Conservation (phyloP, 1,284 basidiomycete species). For the Rhodotorula glutinis region DNA sequence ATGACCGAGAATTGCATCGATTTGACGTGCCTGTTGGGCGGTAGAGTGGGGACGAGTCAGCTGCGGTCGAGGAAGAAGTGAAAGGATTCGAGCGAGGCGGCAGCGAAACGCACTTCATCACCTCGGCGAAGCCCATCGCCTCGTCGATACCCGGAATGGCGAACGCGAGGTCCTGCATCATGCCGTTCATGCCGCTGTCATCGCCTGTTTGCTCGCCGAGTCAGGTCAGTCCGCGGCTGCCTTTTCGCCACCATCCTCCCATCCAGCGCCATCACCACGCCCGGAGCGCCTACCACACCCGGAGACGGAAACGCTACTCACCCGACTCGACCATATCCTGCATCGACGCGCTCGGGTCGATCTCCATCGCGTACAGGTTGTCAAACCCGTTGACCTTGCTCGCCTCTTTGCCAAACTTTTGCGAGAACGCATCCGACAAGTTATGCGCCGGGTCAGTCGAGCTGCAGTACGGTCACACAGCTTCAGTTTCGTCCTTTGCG, state of each 20-base stretch:
- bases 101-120: slow-evolving; percentile 84
- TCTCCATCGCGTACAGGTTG: slow-evolving; percentile 98
- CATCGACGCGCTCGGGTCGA: slow-evolving; percentile 92
- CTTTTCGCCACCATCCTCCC: no score
- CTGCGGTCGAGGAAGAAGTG: no score
- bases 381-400: slow-evolving; percentile 98
- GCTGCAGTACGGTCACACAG: slow-evolving; percentile 51
- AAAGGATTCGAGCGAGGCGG: no score
- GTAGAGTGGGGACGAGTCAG: no score
- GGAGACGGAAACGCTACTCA: slow-evolving; percentile 50
- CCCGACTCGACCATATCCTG: slow-evolving; percentile 99
- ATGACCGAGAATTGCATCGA: slow-evolving; percentile 99
- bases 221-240: no score
- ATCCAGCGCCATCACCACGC: no score
- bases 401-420: slow-evolving; percentile 99
- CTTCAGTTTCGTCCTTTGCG: no score
- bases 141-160: slow-evolving; percentile 99
- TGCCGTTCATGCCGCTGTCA: slow-evolving; percentile 86
- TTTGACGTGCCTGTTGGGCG: slow-evolving; percentile 88
- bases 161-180: slow-evolving; percentile 99
- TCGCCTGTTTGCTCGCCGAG: slow-evolving; percentile 66
- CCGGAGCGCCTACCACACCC: neutral
- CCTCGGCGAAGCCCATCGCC: slow-evolving; percentile 99
- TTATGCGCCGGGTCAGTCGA: slow-evolving; percentile 99
- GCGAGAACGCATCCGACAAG: slow-evolving; percentile 95